These are phyloP conservation scores for Cladosporium cucumerinum DNA, from an alignment of 2,329 filamentous ascomycete genomes.

Conservation along the genomic window DNA sequence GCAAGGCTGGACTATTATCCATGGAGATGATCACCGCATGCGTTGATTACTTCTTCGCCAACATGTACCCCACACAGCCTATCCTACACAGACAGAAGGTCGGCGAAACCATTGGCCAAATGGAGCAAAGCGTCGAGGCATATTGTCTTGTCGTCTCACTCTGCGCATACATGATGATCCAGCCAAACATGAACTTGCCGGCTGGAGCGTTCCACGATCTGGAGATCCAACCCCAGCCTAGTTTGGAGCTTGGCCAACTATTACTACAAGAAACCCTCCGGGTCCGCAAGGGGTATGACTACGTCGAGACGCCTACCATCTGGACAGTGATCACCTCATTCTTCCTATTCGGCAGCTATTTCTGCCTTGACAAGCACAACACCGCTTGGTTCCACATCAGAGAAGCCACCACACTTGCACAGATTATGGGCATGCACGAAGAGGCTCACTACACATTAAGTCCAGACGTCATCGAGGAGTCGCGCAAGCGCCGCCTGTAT, in stretches of 20 bases:
- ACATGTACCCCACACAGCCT: constrained; percentile 64
- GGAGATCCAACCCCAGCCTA: constrained; percentile 45
- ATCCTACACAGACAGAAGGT: constrained; percentile 52
- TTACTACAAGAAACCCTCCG: constrained; percentile 58
- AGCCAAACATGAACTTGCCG: constrained; percentile 46
- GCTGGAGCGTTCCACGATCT: constrained; percentile 46
- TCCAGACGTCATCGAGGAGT: constrained; percentile 47
- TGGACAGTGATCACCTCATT: constrained; percentile 61
- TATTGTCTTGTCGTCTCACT: constrained; percentile 55
- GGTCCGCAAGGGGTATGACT: constrained; percentile 56
- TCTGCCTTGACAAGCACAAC: constrained; percentile 59
- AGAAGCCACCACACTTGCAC: constrained; percentile 59
- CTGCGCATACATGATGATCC: constrained; percentile 50
- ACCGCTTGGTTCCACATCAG: constrained; percentile 62
- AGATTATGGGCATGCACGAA: constrained; percentile 58
- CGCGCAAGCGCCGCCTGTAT: constrained; percentile 56
- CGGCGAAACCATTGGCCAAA: constrained; percentile 53
- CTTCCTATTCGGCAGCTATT: constrained; percentile 59
- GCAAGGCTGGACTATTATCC: constrained; percentile 49
- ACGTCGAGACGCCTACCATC: constrained; percentile 54
- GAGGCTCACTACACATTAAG: constrained; percentile 53
- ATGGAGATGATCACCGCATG: constrained; percentile 51
- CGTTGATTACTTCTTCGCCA: constrained; percentile 59
- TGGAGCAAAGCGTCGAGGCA: constrained; percentile 53
- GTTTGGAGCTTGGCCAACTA: constrained; percentile 49